Percentiles rank a stretch among this genome's conserved stretches.
These are phyloP conservation scores for Colletotrichum scovillei DNA, from an alignment of 2,329 filamentous ascomycete genomes.

Conservation along the genomic window DNA sequence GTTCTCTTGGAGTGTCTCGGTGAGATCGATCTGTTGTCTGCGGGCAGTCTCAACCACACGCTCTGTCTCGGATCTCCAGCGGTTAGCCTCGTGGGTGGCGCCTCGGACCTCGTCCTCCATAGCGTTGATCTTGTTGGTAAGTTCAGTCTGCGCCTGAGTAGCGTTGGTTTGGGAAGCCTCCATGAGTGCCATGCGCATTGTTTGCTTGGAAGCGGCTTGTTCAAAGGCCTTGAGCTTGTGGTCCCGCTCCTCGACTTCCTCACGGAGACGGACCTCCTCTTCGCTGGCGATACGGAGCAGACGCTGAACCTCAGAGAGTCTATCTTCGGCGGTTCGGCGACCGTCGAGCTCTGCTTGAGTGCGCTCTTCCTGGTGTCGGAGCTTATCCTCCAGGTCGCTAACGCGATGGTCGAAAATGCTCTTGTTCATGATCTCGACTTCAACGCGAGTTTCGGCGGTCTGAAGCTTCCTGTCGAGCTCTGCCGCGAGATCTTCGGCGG, in stretches of 20 bases:
- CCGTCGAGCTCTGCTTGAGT: conserved; percentile 72
- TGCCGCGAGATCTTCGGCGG: conserved; percentile 63
- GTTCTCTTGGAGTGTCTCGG: conserved; percentile 67
- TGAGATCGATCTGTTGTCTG: conserved; percentile 61
- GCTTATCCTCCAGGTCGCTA: conserved; percentile 75
- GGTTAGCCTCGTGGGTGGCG: conserved; percentile 66
- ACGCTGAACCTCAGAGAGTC: conserved; percentile 77
- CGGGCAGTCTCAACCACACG: conserved; percentile 64
- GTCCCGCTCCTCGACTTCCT: conserved; percentile 77
- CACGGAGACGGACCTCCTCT: conserved; percentile 75
- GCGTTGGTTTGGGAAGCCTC: conserved; percentile 73
- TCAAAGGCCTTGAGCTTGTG: conserved; percentile 71
- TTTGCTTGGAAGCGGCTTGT: conserved; percentile 63
- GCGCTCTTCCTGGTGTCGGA: conserved; percentile 71
- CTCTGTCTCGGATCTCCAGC: conserved; percentile 72
- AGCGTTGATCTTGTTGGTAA: conserved; percentile 65
- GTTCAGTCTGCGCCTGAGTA: conserved; percentile 65
- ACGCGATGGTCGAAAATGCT: conserved; percentile 71
- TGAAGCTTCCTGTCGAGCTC: conserved; percentile 67
- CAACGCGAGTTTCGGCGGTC: conserved; percentile 67
- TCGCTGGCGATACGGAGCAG: conserved; percentile 77
- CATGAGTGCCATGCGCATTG: conserved; percentile 73
- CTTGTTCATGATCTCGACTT: conserved; percentile 71
- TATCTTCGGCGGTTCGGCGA: conserved; percentile 77
- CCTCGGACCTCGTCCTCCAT: conserved; percentile 67